Evolutionary conservation across 23 red algal species (phyloP), one percentile per base, ranked within the genome.

Genomic region (Gracilaria vermiculophylla): DNA sequence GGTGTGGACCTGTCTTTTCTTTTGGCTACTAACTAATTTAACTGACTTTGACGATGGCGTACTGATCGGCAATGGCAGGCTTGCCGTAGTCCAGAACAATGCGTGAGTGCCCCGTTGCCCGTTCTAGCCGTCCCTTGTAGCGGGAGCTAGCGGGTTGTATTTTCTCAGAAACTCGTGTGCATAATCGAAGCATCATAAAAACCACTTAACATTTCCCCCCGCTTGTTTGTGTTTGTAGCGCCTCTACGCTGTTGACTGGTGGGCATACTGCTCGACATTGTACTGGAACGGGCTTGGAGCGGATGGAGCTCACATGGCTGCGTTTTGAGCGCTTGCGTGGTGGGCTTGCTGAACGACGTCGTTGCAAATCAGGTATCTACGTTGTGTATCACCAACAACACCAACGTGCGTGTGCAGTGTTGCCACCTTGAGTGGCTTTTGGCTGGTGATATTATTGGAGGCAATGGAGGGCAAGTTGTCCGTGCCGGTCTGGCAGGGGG

Each of bases 121-220:
- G 25, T 54, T 60, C 9, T 73, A 73, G 67, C 47, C 17, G 67
- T 73, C 67, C 67, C 47, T 36, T 48, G 67, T 73, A 42, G 37
- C 67, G 67, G 67, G 20, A 31, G 67, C 42, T 39, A 32, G 28
- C 44, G 67, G 67, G 44, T 36, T 73, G 67, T 73, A 73, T 73
- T 73, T 73, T 73, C 20, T 73, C 67, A 73, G 65, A 70, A 73
- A 73, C 67, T 48, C 67, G 19, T 73, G 67, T 73, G 67, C 67
- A 73, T 73, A 73, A 45, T 73, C 37, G 67, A 73, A 73, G 67
- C 67, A 73, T 73, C 67, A 73, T 73, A 45, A 73, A 73, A 47
- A 48, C 58, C 58, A 1, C 29, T 64, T 64, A 64, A 64, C 58
- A 64, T 64, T n/a, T n/a, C n/a, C n/a, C n/a, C n/a, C n/a, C n/a